Conservation (phyloP, 176 grass and related monocot genomes). For the Ampelocalamus luodianensis region DNA sequence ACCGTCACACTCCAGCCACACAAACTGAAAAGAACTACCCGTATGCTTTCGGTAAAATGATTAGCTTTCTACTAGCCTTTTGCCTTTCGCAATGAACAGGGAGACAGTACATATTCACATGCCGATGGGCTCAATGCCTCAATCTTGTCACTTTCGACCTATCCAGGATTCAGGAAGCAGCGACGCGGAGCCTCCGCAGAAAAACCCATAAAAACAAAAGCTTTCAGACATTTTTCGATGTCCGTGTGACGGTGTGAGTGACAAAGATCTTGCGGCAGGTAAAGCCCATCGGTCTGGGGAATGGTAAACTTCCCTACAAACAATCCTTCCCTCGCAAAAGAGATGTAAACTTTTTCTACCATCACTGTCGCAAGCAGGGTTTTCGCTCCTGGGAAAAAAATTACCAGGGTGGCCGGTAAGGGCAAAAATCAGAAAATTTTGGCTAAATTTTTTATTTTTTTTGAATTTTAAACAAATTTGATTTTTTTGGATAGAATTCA, state of each 20-base stretch:
- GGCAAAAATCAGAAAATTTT: no score
- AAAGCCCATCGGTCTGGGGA: neutral
- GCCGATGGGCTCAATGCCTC: slow-evolving; percentile 18
- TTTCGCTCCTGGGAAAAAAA: no score
- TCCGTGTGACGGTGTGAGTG: slow-evolving; percentile 6
- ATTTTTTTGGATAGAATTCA: no score
- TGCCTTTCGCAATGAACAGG: slow-evolving; percentile 12
- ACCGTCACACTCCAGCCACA: neutral
- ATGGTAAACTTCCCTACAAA: neutral
- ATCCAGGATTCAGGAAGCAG: slow-evolving; percentile 23
- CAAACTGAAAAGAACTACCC: neutral
- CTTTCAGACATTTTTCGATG: slow-evolving; percentile 36
- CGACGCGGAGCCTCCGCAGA: slow-evolving; percentile 8
- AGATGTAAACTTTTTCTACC: neutral
- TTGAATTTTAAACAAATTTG: no score
- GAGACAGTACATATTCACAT: slow-evolving; percentile 39
- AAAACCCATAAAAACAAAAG: neutral
- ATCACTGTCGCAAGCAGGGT: neutral
- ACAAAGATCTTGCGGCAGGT: slow-evolving; percentile 15
- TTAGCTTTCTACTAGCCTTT: slow-evolving; percentile 13
- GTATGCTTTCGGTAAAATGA: slow-evolving; percentile 33
- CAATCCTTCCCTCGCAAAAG: neutral
- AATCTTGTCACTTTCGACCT: slow-evolving; percentile 42
- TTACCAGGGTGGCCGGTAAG: no score
- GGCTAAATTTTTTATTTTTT: no score